Conservation (phyloP, 495 filamentous ascomycete genomes). For the Physcia stellaris region DNA sequence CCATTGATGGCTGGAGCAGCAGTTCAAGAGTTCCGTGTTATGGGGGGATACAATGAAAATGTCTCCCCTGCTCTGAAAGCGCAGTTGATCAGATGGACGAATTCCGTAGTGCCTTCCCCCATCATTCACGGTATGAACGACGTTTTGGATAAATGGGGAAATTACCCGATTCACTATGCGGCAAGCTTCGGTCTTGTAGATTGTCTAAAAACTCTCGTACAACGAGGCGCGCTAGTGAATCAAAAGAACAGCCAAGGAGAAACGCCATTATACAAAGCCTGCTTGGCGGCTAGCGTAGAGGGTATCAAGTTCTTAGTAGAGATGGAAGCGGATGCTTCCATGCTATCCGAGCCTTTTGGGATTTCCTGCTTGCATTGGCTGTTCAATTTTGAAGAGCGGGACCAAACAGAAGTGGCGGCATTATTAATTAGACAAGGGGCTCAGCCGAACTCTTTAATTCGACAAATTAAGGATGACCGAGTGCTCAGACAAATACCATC, state of each 20-base stretch:
- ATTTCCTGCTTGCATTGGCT: conserved; percentile 18
- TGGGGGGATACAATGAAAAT: too few species aligned
- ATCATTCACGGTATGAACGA: conserved; percentile 11
- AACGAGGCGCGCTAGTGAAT: conserved; percentile 8
- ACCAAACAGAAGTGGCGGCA: background rate
- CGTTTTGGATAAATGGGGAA: too few species aligned
- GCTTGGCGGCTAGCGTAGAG: conserved; percentile 16
- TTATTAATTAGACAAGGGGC: conserved; percentile 1
- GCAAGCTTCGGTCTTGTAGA: conserved; percentile 14
- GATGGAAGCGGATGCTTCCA: conserved; percentile 12
- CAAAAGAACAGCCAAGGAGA: conserved; percentile 14
- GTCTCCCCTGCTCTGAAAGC: too few species aligned
- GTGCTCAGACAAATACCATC: background rate
- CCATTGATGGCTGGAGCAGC: background rate
- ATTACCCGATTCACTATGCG: conserved; percentile 16
- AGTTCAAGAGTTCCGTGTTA: conserved; percentile 9
- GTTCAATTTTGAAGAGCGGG: conserved; percentile 8
- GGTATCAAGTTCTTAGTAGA: conserved; percentile 14
- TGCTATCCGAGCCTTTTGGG: conserved; percentile 3
- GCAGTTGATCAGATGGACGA: too few species aligned
- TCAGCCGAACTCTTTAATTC: background rate
- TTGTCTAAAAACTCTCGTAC: conserved; percentile 7
- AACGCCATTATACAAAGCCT: conserved; percentile 22
- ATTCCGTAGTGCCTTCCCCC: too few species aligned
- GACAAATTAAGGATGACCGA: background rate